phyloP scores from a whole-genome alignment of 2,329 filamentous ascomycete genomes.

The Truncatella angustata region DNA sequence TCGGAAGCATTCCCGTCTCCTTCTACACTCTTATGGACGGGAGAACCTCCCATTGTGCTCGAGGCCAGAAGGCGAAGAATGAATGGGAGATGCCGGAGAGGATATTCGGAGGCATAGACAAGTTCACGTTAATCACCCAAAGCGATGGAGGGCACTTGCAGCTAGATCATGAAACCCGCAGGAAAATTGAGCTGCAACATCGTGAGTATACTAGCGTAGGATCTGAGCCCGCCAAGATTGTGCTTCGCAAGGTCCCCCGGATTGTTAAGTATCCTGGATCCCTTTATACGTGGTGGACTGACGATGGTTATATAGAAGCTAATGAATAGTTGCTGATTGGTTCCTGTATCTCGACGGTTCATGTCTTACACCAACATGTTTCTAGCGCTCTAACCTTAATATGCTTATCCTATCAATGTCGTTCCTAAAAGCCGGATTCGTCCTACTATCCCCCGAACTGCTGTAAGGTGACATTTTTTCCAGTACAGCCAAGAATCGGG shows the following conservation, averaged over 20 bases:
- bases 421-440: not conserved
- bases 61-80: not conserved
- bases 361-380: too few relatives aligned
- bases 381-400: too few relatives aligned
- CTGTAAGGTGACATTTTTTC: not conserved
- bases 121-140: not conserved
- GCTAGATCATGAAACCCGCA: not conserved
- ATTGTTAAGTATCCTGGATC: not conserved
- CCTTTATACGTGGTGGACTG: not conserved
- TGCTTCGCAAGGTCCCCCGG: not conserved
- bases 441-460: too few relatives aligned
- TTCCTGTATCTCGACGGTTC: too few relatives aligned
- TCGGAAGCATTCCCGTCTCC: not conserved
- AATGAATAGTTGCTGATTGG: not conserved
- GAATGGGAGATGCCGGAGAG: not conserved
- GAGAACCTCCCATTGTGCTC: not conserved
- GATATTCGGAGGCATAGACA: not conserved
- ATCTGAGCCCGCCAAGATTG: not conserved
- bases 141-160: not conserved
- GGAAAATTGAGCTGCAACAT: not conserved
- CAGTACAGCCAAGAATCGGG: not conserved
- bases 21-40: slow-evolving; percentile 1
- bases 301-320: not conserved
- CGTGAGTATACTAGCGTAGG: not conserved
- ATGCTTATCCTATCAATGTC: too few relatives aligned